Base-by-base conservation (phyloP, 116 monocot species). In the Thalassia testudinum region DNA sequence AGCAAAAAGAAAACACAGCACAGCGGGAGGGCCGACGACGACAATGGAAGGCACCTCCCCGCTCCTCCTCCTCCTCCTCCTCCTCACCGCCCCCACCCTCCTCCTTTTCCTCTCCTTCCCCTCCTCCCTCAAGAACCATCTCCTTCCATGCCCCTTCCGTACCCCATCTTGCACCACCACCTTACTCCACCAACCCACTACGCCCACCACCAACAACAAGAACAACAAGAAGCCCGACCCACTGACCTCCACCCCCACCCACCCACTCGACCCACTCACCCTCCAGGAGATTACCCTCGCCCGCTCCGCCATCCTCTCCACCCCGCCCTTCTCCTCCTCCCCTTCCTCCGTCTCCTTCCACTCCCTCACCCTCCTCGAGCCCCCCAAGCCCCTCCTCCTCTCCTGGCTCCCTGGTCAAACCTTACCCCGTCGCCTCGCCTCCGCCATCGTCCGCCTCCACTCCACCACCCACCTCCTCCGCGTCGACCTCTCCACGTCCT, bases 261-360 rank as follows among this genome's bases (percentile, higher is more conserved):
- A 87, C 68, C 82, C 82, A 12, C 72, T 87, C 21, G 87, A 87
- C 68, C 79, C 87, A 1, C 68, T 87, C 13, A 87, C 79, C 5
- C 19, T 82, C 30, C 40, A 53, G 5, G 82, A 82, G 49, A 62
- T 82, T 40, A 52, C 37, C 56, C 37, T 59, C n/a, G 73, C 54
- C 22, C 71, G 78, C 10, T 57, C 69, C 18, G 58, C 78, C 57
- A 54, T 87, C 44, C 40, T 34, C 49, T 74, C 77, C 29, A 29
- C 59, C 56, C 62, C 66, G 1, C 78, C 60, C 34, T 78, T 82
- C 64, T 55, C 78, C 77, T 17, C 47, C 75, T 38, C 69, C 71
- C 30, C 59, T 7, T 25, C 28, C 21, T 37, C 29, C 49, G 34
- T 77, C 56, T 11, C 25, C 43, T 38, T 88, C 56, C 88, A 83